phyloP scores from a whole-genome alignment of 257 asterid species.

The Fraxinus quadrangulata region DNA sequence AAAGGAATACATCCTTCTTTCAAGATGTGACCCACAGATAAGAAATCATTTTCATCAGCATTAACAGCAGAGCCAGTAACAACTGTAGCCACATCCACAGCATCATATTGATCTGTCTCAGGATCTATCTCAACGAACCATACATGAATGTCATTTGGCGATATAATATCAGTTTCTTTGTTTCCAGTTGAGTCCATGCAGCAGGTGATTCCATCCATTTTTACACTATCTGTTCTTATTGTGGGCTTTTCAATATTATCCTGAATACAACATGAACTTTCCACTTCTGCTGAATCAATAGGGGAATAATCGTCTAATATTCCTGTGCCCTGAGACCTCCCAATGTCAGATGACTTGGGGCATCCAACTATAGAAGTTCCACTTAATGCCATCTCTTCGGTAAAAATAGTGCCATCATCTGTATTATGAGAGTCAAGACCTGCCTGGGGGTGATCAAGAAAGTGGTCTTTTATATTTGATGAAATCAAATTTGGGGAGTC shows the following conservation, averaged over 20 bases:
- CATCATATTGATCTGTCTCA: conserved; percentile 29
- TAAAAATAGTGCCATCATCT: conserved; percentile 28
- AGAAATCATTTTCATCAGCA: conserved; percentile 19
- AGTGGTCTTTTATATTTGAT: conserved; percentile 11
- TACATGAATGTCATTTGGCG: conserved; percentile 31
- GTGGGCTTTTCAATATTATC: conserved; percentile 34
- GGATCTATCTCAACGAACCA: conserved; percentile 30
- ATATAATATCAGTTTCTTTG: conserved; percentile 31
- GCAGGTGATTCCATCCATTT: conserved; percentile 26
- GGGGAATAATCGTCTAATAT: conserved; percentile 18
- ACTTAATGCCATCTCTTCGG: conserved; percentile 28
- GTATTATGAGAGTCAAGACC: conserved; percentile 30
- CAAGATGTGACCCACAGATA: conserved; percentile 31
- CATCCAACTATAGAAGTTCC: conserved; percentile 27
- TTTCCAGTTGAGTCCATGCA: conserved; percentile 31
- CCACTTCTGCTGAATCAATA: conserved; percentile 27
- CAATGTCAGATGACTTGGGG: conserved; percentile 29
- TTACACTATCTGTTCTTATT: conserved; percentile 29
- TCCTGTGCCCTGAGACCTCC: conserved; percentile 30
- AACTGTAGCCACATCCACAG: conserved; percentile 30
- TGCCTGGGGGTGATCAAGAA: conserved; percentile 27
- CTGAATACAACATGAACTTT: conserved; percentile 29
- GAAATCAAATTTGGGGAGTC: conserved; percentile 30
- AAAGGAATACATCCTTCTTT: conserved; percentile 36
- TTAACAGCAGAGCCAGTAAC: conserved; percentile 31